Evolutionary conservation across 2,329 filamentous ascomycete species (phyloP).

Genomic region (Talaromyces verruculosus): DNA sequence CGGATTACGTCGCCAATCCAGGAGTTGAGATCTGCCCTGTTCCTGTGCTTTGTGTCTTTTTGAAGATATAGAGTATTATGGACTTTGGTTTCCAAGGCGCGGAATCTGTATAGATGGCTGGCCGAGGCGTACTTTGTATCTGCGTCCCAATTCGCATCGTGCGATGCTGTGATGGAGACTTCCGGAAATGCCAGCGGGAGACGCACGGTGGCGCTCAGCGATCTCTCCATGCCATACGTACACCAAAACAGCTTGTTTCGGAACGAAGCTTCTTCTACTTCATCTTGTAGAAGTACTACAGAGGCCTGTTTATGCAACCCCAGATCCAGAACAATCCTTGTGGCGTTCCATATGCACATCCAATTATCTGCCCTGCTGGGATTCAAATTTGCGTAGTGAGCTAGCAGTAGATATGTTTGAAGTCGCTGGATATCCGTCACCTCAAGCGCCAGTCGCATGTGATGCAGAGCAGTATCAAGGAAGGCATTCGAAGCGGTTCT

Average conservation of each 20-base stretch:
- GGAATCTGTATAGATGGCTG: constrained; percentile 22
- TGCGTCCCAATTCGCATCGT: background rate
- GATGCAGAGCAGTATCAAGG: background rate
- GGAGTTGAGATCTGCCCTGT: background rate
- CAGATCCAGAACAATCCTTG: background rate
- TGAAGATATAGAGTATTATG: background rate
- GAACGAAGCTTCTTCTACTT: background rate
- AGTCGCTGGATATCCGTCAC: background rate
- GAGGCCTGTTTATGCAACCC: background rate
- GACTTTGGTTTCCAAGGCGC: background rate
- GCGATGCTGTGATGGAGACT: constrained; percentile 9
- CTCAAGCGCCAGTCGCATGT: background rate
- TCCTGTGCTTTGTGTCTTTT: background rate
- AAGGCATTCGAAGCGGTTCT: background rate
- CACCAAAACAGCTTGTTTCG: constrained; percentile 17
- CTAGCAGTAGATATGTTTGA: background rate
- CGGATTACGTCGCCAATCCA: background rate
- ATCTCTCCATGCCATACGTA: constrained; percentile 19
- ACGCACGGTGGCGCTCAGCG: constrained; percentile 16
- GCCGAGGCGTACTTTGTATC: constrained; percentile 21
- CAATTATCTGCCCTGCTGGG: background rate
- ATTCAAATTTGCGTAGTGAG: background rate
- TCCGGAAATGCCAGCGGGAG: constrained; percentile 17
- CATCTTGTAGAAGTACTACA: background rate
- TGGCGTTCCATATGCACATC: background rate